Evolutionary conservation across 345 rosid genomes (phyloP).

Genomic region (Acer campestre): DNA sequence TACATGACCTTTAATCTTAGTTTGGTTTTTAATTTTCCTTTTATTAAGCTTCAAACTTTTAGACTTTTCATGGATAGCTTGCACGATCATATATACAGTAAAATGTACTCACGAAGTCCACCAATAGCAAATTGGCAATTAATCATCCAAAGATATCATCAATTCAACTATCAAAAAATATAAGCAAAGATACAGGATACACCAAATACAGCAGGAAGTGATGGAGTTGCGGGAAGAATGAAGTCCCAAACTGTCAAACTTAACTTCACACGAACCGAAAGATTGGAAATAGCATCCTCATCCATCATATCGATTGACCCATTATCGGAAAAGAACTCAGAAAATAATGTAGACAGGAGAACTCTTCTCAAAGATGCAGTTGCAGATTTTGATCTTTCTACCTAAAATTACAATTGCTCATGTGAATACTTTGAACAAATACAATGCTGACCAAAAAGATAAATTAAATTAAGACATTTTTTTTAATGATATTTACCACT

Average conservation of each 20-base stretch:
- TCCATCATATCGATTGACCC: constrained; percentile 85
- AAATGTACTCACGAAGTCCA: not conserved
- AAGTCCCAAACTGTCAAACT: constrained; percentile 95
- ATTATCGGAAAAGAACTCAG: constrained; percentile 80
- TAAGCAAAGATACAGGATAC: constrained; percentile 53
- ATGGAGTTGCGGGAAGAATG: constrained; percentile 82
- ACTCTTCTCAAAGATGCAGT: constrained; percentile 78
- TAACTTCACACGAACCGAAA: constrained; percentile 75
- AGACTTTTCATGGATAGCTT: constrained; percentile 8
- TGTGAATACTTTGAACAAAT: constrained; percentile 33
- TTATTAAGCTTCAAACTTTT: not conserved
- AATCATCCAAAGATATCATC: constrained; percentile 13
- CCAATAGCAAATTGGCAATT: constrained; percentile 2
- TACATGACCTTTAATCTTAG: not conserved
- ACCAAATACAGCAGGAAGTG: constrained; percentile 97
- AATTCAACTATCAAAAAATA: not conserved
- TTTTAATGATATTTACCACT: constrained; percentile 49
- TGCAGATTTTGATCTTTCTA: constrained; percentile 77
- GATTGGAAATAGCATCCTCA: constrained; percentile 88
- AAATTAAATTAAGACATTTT: constrained; percentile 6
- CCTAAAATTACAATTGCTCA: constrained; percentile 54
- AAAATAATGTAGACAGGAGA: constrained; percentile 81
- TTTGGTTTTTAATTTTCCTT: not conserved
- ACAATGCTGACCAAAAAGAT: not conserved
- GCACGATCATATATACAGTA: not conserved